Percentiles rank a stretch among this genome's conserved stretches.
Evolutionary conservation across 108 stramenopile genomes (phyloP).

Genomic region (Cyclotella atomus): DNA sequence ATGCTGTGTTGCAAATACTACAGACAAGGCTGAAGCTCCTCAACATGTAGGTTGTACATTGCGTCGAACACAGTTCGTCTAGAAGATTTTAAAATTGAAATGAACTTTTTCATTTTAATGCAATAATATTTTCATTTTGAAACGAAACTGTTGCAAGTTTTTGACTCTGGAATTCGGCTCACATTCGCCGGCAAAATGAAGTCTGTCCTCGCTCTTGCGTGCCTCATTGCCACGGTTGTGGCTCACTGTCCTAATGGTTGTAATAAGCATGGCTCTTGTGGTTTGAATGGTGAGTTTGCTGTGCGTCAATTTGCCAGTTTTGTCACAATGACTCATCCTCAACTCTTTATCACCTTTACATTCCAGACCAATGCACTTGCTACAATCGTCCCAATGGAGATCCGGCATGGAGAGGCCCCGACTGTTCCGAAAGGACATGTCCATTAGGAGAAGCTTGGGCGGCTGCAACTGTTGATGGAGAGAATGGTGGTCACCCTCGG

Average conservation of each 20-base stretch:
- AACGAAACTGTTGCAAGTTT: too few species aligned
- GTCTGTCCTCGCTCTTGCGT: slow-evolving; percentile 31
- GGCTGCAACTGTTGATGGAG: slow-evolving; percentile 28
- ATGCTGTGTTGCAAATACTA: too few species aligned
- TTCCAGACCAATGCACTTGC: slow-evolving; percentile 75
- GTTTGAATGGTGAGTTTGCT: slow-evolving; percentile 52
- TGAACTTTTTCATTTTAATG: too few species aligned
- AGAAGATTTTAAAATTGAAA: too few species aligned
- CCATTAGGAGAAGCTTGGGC: slow-evolving; percentile 71
- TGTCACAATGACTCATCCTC: background rate
- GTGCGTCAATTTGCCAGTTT: too few species aligned
- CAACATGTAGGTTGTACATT: too few species aligned
- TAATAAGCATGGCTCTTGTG: slow-evolving; percentile 64
- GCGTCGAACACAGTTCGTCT: too few species aligned
- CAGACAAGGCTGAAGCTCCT: too few species aligned
- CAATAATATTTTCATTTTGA: too few species aligned
- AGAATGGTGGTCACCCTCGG: slow-evolving; percentile 64
- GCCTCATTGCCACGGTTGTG: slow-evolving; percentile 25
- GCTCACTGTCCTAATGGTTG: slow-evolving; percentile 69
- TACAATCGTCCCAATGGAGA: slow-evolving; percentile 72
- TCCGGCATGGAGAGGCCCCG: slow-evolving; percentile 73
- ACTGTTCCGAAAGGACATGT: slow-evolving; percentile 84
- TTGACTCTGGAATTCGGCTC: too few species aligned
- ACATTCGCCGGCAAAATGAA: too few species aligned
- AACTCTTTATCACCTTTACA: background rate